Evolutionary conservation across 805 yeast genomes (phyloP), one percentile per base, ranked within the genome.

Genomic region (Ogataea allantospora): DNA sequence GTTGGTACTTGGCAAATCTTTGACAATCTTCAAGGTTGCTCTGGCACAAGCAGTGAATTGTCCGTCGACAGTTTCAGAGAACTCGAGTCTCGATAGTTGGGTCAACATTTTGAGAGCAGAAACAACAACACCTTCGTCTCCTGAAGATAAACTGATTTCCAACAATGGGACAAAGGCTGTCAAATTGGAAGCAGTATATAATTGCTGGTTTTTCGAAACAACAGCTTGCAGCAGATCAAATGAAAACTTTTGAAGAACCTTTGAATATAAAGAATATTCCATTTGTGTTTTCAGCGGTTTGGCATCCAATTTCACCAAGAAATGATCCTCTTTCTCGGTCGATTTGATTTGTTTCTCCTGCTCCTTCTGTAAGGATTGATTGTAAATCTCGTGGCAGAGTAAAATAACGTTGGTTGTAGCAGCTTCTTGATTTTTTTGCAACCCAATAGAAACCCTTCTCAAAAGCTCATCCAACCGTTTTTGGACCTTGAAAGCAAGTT

Each of bases 381-480:
- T 57, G 53, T 77, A 79, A 18, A 91, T 66, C 57, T 88, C 89
- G 55, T 77, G 82, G 58, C 95, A 83, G 42, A 91, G 66, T 6
- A 77, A 65, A 29, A 91, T 65, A 30, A 84, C 77, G 13, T 78
- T 81, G 16, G 72, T 68, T 4, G 73, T 59, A 0, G 78, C 64
- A 2, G 77, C 60, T 39, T 80, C 85, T 5, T 65, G 66, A 57
- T 91, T 93, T 46, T 73, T 80, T 48, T 78, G 76, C 40, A 93
- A 64, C 20, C 99, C 99, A n/a, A 77, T 60, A 0, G 95, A 71
- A 51, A 81, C 77, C 44, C 95, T 74, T 57, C 86, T 74, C 47
- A 91, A 59, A 27, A 93, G 65, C 54, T 88, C 96, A 50, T 83
- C 88, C 26, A 89, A 64, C 51, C 85, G 88, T 42, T 75, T 75